These are phyloP conservation scores for Monilinia fructicola DNA, from an alignment of 2,329 filamentous ascomycete genomes.

Conservation along the genomic window DNA sequence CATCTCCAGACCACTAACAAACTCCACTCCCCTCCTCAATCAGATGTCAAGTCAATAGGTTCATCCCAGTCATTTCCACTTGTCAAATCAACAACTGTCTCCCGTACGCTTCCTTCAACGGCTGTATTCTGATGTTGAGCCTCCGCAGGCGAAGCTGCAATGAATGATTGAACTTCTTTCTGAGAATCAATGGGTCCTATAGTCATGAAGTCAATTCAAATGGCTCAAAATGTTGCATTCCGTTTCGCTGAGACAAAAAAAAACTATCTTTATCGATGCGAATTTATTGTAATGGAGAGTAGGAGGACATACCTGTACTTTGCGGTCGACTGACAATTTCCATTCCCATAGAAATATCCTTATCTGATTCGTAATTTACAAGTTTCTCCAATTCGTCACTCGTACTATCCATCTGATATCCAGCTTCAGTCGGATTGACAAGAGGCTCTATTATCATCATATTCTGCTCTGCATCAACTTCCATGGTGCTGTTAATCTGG, in stretches of 20 bases:
- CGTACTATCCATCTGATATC: too few relatives aligned
- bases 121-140: not conserved
- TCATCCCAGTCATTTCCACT: not conserved
- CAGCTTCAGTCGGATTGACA: too few relatives aligned
- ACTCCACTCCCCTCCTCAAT: not conserved
- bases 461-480: too few relatives aligned
- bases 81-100: not conserved
- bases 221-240: not conserved
- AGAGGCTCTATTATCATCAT: too few relatives aligned
- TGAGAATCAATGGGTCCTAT: not conserved
- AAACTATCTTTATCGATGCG: not conserved
- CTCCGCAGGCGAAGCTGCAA: not conserved
- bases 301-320: not conserved
- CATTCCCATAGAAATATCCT: not conserved
- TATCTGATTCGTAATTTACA: not conserved
- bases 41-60: constrained; percentile 4
- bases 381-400: too few relatives aligned
- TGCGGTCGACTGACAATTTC: not conserved
- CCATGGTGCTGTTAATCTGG: too few relatives aligned
- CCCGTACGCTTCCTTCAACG: not conserved
- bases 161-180: not conserved
- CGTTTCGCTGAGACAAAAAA: not conserved
- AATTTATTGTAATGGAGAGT: too few relatives aligned
- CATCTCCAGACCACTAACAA: not conserved
- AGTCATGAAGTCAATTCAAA: not conserved